A percentile compares a stretch with the other conserved stretches of the same genome.
Evolutionary conservation across 2,329 filamentous ascomycete species (phyloP).

Genomic region (Penicillium psychrosexuale): DNA sequence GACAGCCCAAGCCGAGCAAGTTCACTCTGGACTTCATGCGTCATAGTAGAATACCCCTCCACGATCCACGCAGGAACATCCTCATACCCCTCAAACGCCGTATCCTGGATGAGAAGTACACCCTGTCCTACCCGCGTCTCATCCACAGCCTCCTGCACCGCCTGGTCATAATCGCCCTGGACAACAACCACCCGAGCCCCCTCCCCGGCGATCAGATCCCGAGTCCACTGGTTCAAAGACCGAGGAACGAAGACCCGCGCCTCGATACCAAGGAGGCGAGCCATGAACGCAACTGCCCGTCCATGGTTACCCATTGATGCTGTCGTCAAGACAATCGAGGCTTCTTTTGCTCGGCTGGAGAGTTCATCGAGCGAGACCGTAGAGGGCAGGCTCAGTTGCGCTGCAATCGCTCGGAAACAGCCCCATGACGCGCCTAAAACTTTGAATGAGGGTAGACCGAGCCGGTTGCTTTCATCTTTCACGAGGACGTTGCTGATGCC

Average conservation of each 20-base stretch:
- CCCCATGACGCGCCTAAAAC: conserved; percentile 77
- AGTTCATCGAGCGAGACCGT: conserved; percentile 48
- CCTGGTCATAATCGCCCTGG: conserved; percentile 62
- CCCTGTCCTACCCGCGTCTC: conserved; percentile 36
- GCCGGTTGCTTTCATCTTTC: conserved; percentile 68
- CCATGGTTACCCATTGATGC: conserved; percentile 78
- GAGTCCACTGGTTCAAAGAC: conserved; percentile 55
- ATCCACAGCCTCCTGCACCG: conserved; percentile 51
- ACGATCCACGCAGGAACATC: conserved; percentile 70
- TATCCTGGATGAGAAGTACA: conserved; percentile 65
- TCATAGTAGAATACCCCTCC: conserved; percentile 72
- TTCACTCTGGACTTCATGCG: conserved; percentile 65
- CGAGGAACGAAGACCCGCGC: conserved; percentile 62
- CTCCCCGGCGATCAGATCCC: conserved; percentile 57
- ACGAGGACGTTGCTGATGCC: conserved; percentile 58
- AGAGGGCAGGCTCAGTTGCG: conserved; percentile 44
- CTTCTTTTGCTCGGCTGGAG: conserved; percentile 29
- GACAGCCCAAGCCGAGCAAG: conserved; percentile 41
- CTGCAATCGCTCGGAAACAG: conserved; percentile 56
- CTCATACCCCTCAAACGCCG: conserved; percentile 63
- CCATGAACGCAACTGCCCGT: conserved; percentile 68
- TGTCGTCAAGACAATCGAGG: conserved; percentile 52
- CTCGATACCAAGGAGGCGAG: conserved; percentile 53
- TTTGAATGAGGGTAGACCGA: conserved; percentile 73
- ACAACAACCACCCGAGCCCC: conserved; percentile 59